A percentile compares a stretch with the other conserved stretches of the same genome.
phyloP scores from a whole-genome alignment of 106 monocot species.

The Dendrobium catenatum region DNA sequence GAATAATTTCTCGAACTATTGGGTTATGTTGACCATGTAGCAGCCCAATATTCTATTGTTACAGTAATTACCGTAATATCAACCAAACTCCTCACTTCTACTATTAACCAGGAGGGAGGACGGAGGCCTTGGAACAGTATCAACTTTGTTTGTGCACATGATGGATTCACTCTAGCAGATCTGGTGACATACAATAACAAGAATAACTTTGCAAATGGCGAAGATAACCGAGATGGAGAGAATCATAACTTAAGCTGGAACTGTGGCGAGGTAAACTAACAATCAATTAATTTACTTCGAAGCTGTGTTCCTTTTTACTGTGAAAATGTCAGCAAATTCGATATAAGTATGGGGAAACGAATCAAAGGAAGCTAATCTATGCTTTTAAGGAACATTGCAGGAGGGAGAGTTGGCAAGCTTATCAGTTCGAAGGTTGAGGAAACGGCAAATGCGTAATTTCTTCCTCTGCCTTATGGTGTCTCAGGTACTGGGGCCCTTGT shows the following conservation, averaged over 20 bases:
- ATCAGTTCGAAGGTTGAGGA: slow-evolving; percentile 69
- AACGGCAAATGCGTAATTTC: slow-evolving; percentile 84
- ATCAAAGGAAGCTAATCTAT: not conserved
- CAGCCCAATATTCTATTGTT: no score
- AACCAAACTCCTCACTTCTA: not conserved
- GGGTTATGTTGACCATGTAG: no score
- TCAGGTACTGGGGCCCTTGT: slow-evolving; percentile 40
- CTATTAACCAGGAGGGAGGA: slow-evolving; percentile 58
- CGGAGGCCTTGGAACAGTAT: slow-evolving; percentile 90
- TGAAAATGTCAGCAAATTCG: not conserved
- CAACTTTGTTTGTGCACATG: slow-evolving; percentile 91
- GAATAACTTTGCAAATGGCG: slow-evolving; percentile 73
- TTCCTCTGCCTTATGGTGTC: slow-evolving; percentile 93
- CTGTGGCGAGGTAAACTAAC: slow-evolving; percentile 64
- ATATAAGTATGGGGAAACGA: not conserved
- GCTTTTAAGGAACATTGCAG: slow-evolving; percentile 24
- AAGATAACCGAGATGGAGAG: slow-evolving; percentile 90
- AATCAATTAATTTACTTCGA: not conserved
- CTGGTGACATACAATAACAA: slow-evolving; percentile 89
- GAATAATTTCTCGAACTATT: no score
- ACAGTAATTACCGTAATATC: no score
- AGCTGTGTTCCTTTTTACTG: no score
- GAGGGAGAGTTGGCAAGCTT: slow-evolving; percentile 66
- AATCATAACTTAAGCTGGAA: slow-evolving; percentile 98
- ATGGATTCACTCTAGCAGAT: slow-evolving; percentile 94